These are phyloP conservation scores for Elaphomyces granulatus DNA, from an alignment of 495 filamentous ascomycete species.

Conservation along the genomic window DNA sequence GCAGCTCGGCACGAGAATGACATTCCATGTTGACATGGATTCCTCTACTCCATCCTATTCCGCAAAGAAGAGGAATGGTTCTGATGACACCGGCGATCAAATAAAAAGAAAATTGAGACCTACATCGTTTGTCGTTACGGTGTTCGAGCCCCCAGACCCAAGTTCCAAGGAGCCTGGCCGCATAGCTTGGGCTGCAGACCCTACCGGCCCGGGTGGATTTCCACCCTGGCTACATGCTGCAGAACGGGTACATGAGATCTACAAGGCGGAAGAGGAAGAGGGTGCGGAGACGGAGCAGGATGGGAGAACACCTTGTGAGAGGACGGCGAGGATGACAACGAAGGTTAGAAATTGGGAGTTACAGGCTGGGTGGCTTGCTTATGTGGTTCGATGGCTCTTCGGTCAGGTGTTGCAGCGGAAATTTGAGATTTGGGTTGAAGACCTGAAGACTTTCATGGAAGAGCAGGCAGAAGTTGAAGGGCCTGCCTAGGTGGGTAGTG, in stretches of 20 bases:
- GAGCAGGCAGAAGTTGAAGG: conserved; percentile 1
- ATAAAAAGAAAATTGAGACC: conserved; percentile 2
- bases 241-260: conserved; percentile 29
- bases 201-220: conserved; percentile 15
- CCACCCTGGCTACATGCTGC: conserved; percentile 18
- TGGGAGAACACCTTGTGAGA: neutral
- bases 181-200: conserved; percentile 25
- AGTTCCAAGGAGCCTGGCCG: conserved; percentile 13
- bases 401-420: conserved; percentile 16
- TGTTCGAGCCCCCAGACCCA: conserved; percentile 16
- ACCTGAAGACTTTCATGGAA: conserved; percentile 26
- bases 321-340: conserved; percentile 6
- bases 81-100: neutral
- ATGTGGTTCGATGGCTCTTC: conserved; percentile 28
- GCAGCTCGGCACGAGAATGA: conserved; percentile 23
- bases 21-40: conserved; percentile 32
- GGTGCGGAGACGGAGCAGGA: neutral
- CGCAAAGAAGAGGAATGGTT: too few relatives aligned
- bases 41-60: too few relatives aligned
- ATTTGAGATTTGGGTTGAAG: conserved; percentile 28
- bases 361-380: conserved; percentile 25
- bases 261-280: neutral
- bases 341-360: conserved; percentile 33
- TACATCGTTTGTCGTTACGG: conserved; percentile 16
- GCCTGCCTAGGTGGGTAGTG: too few relatives aligned